Evolutionary conservation across 352 stramenopile species (phyloP), one percentile per base, ranked within the genome.

Genomic region (Phytophthora multivora): DNA sequence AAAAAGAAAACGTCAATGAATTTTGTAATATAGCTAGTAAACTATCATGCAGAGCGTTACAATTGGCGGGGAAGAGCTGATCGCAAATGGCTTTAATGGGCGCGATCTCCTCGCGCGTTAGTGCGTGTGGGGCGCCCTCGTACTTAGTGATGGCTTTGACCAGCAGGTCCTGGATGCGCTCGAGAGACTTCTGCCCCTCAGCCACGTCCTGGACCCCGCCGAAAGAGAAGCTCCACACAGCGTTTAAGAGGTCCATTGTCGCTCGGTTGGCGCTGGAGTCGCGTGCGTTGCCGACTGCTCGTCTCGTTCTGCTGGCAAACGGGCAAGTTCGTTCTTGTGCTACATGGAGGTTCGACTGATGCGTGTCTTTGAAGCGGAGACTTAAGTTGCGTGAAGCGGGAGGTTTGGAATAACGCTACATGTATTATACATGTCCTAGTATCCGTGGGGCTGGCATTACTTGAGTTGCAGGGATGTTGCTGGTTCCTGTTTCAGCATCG

Each of bases 31-130:
- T 11, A 12, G 4, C 19, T 21, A 36, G 9, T 35, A 55, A 48
- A 47, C 6, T 21, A 31, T 0, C 19, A 39, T 28, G 26, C 18
- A 33, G 10, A 33, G 30, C 6, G 36, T 53, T 77, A 94, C 86
- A 89, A 63, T 95, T 80, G 0, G 71, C 72, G 3, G 82, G 77
- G 39, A 79, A 56, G 40, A 95, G 80, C 59, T 86, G 69, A 60
- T 92, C 77, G 52, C 80, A 92, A 7, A 95, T 77, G 18, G 52
- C 71, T 39, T 82, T 82, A 57, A 95, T 86, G 15, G 79, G 73
- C 35, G 59, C 71, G 36, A 93, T 90, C 42, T 93, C 83, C 0
- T 79, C 76, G 8, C 47, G 16, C 1, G 69, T 75, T 9, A 92
- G 71, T 31, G 83, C 80, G 50, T 73, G 76, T 25, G 69, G 36